These are phyloP conservation scores for Ormosia semicastrata DNA, from an alignment of 306 rosid genomes.

Conservation along the genomic window DNA sequence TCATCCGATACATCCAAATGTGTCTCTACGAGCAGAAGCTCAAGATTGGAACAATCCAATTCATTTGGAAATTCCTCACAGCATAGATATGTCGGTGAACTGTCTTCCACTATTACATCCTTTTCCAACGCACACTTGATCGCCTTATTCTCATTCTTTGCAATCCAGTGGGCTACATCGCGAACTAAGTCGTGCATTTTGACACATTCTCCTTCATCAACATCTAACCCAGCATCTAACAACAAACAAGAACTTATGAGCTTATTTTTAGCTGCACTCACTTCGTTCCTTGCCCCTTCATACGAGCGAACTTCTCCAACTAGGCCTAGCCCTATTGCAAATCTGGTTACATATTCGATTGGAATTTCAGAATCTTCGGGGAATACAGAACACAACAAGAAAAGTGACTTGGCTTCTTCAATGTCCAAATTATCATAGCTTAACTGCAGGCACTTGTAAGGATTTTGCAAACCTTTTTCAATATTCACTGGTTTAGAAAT, in stretches of 20 bases:
- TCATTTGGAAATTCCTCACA: background rate
- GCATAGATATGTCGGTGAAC: background rate
- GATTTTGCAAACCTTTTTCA: background rate
- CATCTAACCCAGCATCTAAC: background rate
- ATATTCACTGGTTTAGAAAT: background rate
- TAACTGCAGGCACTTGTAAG: constrained; percentile 10
- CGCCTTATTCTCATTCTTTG: background rate
- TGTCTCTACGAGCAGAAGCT: background rate
- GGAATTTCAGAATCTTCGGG: constrained; percentile 26
- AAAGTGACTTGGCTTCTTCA: background rate
- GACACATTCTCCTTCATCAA: background rate
- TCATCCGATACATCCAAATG: background rate
- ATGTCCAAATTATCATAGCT: constrained; percentile 18
- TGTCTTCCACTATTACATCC: background rate
- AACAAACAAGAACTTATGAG: constrained; percentile 18
- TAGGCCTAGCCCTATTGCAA: constrained; percentile 2
- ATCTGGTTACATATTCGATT: background rate
- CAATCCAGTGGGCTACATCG: background rate
- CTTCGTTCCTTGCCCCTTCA: background rate
- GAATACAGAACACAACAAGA: constrained; percentile 24
- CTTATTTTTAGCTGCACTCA: background rate
- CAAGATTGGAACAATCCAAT: background rate
- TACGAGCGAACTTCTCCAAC: background rate
- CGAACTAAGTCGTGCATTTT: constrained; percentile 34
- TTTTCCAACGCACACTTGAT: background rate